Evolutionary conservation across 176 grass and related monocot genomes (phyloP), one percentile per base, ranked within the genome.

Genomic region (Aechmea fasciata): DNA sequence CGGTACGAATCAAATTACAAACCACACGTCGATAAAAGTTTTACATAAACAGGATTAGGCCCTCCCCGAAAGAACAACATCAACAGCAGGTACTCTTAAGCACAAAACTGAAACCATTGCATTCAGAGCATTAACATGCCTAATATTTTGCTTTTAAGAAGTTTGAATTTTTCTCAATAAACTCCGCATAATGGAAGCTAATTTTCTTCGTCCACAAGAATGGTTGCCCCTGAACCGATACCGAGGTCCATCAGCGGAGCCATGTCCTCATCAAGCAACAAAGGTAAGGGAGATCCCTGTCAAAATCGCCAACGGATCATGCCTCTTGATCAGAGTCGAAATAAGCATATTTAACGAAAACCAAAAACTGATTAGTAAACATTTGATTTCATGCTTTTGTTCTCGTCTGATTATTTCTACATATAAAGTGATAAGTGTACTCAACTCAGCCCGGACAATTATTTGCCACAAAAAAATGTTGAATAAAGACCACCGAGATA

Each of bases 201-300:
- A 73, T 17, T 87, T 76, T 96, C 86, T 89, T 96, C 89, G 65
- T 90, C 89, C 28, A 96, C 86, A 13, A 87, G 66, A 64, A 96
- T 81, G 63, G 76, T 89, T 54, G 86, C 65, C 57, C 82, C 88
- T 0, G 75, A 66, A 28, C 76, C 79, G 50, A 96, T 19, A 47
- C 89, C 93, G 52, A 96, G 75, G 9, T 96, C 89, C 81, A 83
- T 68, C 15, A 96, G 63, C 51, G 89, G 76, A 68, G 79, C 52
- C 71, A 81, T 92, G 63, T 96, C 93, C 52, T 96, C 89, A 19
- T 90, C 89, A 14, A 97, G 53, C 22, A 83, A 72, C 66, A 78
- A 76, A 3, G 86, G 86, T 28, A 92, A 47, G 19, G 89, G 89
- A 47, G 73, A 87, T 52, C 88, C 79, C 93, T 97, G 73, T 57